Percentiles rank a stretch among this genome's conserved stretches.
Evolutionary conservation across 2,329 filamentous ascomycete species (phyloP).

Genomic region (Aspergillus jensenii): DNA sequence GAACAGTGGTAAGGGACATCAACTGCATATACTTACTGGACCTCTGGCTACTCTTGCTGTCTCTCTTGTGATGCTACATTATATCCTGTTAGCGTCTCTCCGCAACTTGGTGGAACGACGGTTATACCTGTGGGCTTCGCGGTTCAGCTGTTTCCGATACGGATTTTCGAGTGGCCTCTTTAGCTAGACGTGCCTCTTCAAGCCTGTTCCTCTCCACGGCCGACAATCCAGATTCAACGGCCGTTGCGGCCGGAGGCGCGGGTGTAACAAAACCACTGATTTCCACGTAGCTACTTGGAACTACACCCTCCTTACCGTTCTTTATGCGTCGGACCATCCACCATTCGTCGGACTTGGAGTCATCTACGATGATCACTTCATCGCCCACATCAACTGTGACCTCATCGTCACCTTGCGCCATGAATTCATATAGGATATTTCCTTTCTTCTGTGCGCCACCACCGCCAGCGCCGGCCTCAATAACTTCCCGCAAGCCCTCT

Average conservation of each 20-base stretch:
- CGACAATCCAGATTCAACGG: constrained; percentile 62
- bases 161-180: constrained; percentile 69
- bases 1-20: not conserved
- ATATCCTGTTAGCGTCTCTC: constrained; percentile 58
- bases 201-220: constrained; percentile 72
- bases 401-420: constrained; percentile 94
- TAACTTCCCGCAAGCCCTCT: constrained; percentile 78
- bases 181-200: constrained; percentile 81
- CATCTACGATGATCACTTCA: constrained; percentile 86
- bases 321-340: constrained; percentile 91
- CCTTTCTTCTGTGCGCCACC: constrained; percentile 70
- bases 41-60: constrained; percentile 67
- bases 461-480: constrained; percentile 70
- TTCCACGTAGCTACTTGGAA: constrained; percentile 95
- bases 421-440: constrained; percentile 88
- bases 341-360: constrained; percentile 94
- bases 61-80: constrained; percentile 70
- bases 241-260: constrained; percentile 47
- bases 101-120: constrained; percentile 46
- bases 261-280: constrained; percentile 67
- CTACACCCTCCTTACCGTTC: constrained; percentile 92
- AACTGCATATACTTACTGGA: constrained; percentile 63
- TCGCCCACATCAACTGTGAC: constrained; percentile 88
- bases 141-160: constrained; percentile 56
- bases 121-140: constrained; percentile 68